These are phyloP conservation scores for Cryptococcus amylolentus DNA, from an alignment of 1,284 basidiomycete genomes.

Conservation along the genomic window DNA sequence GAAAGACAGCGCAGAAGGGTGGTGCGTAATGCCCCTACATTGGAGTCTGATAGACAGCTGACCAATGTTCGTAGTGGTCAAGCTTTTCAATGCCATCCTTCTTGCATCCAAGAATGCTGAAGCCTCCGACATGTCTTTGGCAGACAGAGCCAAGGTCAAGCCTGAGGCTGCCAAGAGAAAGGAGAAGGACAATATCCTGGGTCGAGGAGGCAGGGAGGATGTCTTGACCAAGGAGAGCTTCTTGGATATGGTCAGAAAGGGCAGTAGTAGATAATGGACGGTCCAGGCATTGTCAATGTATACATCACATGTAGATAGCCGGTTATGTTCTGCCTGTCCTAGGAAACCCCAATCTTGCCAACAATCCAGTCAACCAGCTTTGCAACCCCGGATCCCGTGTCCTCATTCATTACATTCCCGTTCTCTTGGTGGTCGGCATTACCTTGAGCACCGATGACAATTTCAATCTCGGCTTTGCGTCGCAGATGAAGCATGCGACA, in stretches of 20 bases:
- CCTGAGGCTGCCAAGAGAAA: constrained; percentile 37
- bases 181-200: constrained; percentile 51
- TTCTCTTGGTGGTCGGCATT: background rate
- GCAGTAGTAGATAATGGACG: constrained; percentile 9
- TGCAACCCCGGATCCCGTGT: background rate
- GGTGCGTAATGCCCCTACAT: constrained; percentile 35
- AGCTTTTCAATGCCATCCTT: constrained; percentile 52
- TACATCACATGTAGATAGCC: background rate
- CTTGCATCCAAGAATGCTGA: constrained; percentile 44
- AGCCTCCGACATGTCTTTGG: constrained; percentile 24
- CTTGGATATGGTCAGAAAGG: constrained; percentile 50
- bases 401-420: background rate
- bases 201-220: constrained; percentile 43
- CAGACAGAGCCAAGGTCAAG: constrained; percentile 38
- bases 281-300: background rate
- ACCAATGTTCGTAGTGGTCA: constrained; percentile 41
- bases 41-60: background rate
- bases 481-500: constrained; percentile 69
- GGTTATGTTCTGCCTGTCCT: background rate
- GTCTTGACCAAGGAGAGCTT: constrained; percentile 51
- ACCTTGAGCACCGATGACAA: constrained; percentile 51
- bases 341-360: background rate
- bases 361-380: background rate
- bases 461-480: constrained; percentile 84
- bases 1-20: constrained; percentile 51